Conservation (phyloP, 202 grass and related monocot species). For the Digitaria exilis region DNA sequence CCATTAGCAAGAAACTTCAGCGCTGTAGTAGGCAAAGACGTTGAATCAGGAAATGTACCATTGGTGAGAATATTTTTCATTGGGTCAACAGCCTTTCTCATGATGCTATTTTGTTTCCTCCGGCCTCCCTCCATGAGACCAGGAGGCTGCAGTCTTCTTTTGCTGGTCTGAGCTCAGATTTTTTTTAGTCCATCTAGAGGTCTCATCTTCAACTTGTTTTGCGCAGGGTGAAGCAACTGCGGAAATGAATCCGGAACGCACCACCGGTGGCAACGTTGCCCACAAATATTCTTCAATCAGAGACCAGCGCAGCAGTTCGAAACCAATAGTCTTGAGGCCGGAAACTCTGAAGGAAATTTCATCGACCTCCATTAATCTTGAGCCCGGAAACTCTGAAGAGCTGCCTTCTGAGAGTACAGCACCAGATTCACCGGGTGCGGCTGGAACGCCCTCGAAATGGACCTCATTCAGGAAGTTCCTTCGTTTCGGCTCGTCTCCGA, state of each 20-base stretch:
- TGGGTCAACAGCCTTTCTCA: neutral
- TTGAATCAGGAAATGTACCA: conserved; percentile 62
- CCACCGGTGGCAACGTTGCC: conserved; percentile 31
- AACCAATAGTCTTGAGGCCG: neutral
- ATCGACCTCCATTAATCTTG: conserved; percentile 37
- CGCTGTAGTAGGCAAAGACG: conserved; percentile 49
- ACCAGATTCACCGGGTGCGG: conserved; percentile 9
- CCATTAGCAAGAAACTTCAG: conserved; percentile 86
- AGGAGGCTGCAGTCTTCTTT: neutral
- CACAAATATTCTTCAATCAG: conserved; percentile 57
- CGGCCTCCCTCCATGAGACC: too few relatives aligned
- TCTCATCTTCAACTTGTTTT: conserved; percentile 20
- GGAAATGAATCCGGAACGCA: conserved; percentile 45
- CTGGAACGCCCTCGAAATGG: conserved; percentile 58
- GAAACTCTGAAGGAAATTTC: conserved; percentile 7
- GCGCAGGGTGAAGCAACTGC: conserved; percentile 46
- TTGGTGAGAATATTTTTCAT: conserved; percentile 37
- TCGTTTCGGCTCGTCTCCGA: conserved; percentile 42
- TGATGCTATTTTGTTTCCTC: neutral
- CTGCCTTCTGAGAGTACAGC: conserved; percentile 22
- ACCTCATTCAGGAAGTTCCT: conserved; percentile 67
- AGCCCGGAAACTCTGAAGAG: conserved; percentile 35
- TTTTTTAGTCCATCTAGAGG: neutral
- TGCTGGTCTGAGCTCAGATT: neutral
- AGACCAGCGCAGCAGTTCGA: conserved; percentile 37